phyloP scores from a whole-genome alignment of 345 rosid species.

The Eucalyptus rudis region DNA sequence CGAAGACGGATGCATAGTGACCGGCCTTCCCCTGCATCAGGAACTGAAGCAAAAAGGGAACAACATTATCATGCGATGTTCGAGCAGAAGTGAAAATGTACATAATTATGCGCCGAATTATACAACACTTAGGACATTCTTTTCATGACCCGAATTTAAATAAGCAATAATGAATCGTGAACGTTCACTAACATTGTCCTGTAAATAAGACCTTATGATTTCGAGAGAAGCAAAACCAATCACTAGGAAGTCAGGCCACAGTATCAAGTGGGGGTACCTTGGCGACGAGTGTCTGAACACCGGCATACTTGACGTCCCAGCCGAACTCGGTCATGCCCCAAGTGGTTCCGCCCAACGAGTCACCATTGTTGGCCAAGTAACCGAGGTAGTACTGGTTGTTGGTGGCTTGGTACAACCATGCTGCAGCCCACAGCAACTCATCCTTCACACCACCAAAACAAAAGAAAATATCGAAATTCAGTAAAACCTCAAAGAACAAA shows the following conservation, averaged over 20 bases:
- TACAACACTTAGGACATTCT: background rate
- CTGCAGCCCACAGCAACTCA: constrained; percentile 94
- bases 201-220: background rate
- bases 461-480: background rate
- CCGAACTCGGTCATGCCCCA: constrained; percentile 95
- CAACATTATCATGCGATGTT: background rate
- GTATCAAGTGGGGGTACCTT: constrained; percentile 29
- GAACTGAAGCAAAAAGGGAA: constrained; percentile 25
- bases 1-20: constrained; percentile 45
- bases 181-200: background rate
- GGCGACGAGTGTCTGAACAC: constrained; percentile 89
- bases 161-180: background rate
- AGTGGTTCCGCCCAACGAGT: constrained; percentile 81
- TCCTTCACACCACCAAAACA: constrained; percentile 29
- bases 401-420: constrained; percentile 90
- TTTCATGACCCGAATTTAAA: background rate
- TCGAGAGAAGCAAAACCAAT: background rate
- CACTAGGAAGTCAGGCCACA: background rate
- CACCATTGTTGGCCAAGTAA: constrained; percentile 81
- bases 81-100: background rate
- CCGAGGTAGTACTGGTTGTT: constrained; percentile 58
- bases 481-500: background rate
- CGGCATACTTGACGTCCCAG: constrained; percentile 98
- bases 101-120: background rate
- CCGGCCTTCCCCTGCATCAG: constrained; percentile 92